Evolutionary conservation across 371 early-diverging fungal species (phyloP), one percentile per base, ranked within the genome.

Genomic region (Apophysomyces variabilis): DNA sequence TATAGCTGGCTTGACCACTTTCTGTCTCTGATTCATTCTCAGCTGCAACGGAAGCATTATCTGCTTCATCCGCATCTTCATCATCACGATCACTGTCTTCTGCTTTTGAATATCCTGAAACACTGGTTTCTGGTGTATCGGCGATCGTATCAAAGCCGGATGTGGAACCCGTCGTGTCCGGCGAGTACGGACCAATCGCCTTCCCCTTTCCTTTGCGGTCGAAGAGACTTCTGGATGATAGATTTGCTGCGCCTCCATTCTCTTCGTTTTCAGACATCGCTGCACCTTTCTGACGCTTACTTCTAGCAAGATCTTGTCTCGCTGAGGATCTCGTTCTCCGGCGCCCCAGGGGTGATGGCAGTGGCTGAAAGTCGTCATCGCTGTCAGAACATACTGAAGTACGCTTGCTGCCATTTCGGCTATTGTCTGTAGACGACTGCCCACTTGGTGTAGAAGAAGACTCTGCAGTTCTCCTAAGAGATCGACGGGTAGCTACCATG

Each of bases 121-220:
- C 39, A 21, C 38, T 63, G 7, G 63, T 56, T n/a, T 38, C 63
- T n/a, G 63, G 63, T 56, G 63, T 63, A 26, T 50, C 54, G 21
- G 11, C 54, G 21, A 21, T 21, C 21, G 54, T 32, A 12, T 63
- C 63, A 39, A 38, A 13, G 16, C 44, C 60, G n/a, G 44, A 54
- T 14, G 38, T 36, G 11, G 38, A 56, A 16, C 12, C 36, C 9
- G 18, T 9, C 8, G 54, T 50, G 56, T 43, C 57, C 8, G 63
- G 57, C 21, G 57, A 63, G 8, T 39, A 38, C 7, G 56, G 50
- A 13, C 50, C 13, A 16, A 37, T 18, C 4, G 37, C 41, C 14
- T 32, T 38, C 39, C 56, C 63, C 14, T 63, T 63, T 38, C 38
- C 63, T 38, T 63, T 63, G n/a, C 63, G 56, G 39, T 63, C 57